phyloP scores from a whole-genome alignment of 2,329 filamentous ascomycete genomes.

The Cadophora sp. region DNA sequence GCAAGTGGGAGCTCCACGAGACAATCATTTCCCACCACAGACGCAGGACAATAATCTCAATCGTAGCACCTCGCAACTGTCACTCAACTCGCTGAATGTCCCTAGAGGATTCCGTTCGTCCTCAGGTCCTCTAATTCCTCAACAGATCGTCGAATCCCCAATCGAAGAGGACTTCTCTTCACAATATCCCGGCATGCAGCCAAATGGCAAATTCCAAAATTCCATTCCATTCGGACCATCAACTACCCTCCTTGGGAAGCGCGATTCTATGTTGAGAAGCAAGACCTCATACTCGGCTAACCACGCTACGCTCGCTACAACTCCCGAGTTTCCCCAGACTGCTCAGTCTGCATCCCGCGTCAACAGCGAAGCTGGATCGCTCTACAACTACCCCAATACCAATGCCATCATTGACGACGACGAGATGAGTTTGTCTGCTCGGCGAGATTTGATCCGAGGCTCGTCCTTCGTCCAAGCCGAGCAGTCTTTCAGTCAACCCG shows the following conservation, averaged over 20 bases:
- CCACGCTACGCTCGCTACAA: slow-evolving; percentile 23
- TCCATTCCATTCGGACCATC: slow-evolving; percentile 39
- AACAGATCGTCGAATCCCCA: slow-evolving; percentile 47
- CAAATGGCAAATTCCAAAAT: slow-evolving; percentile 24
- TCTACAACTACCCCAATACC: slow-evolving; percentile 44
- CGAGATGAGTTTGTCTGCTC: slow-evolving; percentile 75
- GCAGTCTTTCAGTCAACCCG: slow-evolving; percentile 38
- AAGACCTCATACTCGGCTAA: slow-evolving; percentile 33
- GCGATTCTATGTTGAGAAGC: slow-evolving; percentile 56
- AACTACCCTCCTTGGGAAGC: slow-evolving; percentile 59
- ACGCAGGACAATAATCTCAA: slow-evolving; percentile 20
- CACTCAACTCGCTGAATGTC: slow-evolving; percentile 22
- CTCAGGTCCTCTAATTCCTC: slow-evolving; percentile 43
- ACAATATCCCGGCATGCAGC: slow-evolving; percentile 24
- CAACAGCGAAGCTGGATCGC: slow-evolving; percentile 51
- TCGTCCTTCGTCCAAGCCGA: slow-evolving; percentile 24
- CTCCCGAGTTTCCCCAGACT: slow-evolving; percentile 22
- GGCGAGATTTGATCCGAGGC: slow-evolving; percentile 64
- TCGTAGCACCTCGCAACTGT: slow-evolving; percentile 30
- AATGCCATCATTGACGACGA: slow-evolving; percentile 50
- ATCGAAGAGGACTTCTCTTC: slow-evolving; percentile 39
- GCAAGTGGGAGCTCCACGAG: slow-evolving; percentile 12
- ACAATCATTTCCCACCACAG: slow-evolving; percentile 15
- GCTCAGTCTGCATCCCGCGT: slow-evolving; percentile 35
- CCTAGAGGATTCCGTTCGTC: slow-evolving; percentile 40